Evolutionary conservation across 2,329 filamentous ascomycete genomes (phyloP), one percentile per base, ranked within the genome.

Genomic region (Venturiaceae sp.): DNA sequence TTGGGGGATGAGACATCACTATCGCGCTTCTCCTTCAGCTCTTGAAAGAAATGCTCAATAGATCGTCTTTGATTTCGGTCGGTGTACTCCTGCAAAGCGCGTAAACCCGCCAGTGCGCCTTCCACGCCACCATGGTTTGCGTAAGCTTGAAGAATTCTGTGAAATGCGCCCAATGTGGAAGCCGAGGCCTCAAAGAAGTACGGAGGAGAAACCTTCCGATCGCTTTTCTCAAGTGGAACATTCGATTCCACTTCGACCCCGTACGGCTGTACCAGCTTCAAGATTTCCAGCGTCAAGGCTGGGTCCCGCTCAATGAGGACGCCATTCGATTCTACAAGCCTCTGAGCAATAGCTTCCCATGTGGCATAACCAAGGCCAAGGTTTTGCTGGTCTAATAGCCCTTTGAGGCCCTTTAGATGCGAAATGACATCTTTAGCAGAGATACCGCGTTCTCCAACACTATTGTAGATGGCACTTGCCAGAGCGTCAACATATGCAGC

Each of bases 401-500:
- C 37, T 60, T 74, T 73, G 39, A 76, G 63, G 3, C 60, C 61
- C 68, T 66, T 64, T 60, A 77, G 62, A 33, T 67, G 64, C 50
- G 64, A 46, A 1, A 75, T 64, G 57, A 71, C 65, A n/a, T 59
- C 64, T 62, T 65, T 69, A 36, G 68, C 69, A 57, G 62, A 65
- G 61, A 63, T 73, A 33, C 74, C 74, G 61, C 72, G 64, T 33
- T 61, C 59, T n/a, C 73, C 73, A 23, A 75, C 72, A 47, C 76
- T 77, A 23, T 75, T 63, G 57, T 73, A 74, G 44, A 77, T 66
- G 13, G 67, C 64, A 60, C 77, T 80, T 41, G 78, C 65, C 14
- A 83, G 66, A 16, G 76, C 78, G 63, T 83, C 79, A 32, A 83
- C 69, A 41, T 83, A 75, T 5, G 80, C 78, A 55, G 76, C 71